Conservation (phyloP, 495 filamentous ascomycete species). For the Xanthoparmelia taractica region DNA sequence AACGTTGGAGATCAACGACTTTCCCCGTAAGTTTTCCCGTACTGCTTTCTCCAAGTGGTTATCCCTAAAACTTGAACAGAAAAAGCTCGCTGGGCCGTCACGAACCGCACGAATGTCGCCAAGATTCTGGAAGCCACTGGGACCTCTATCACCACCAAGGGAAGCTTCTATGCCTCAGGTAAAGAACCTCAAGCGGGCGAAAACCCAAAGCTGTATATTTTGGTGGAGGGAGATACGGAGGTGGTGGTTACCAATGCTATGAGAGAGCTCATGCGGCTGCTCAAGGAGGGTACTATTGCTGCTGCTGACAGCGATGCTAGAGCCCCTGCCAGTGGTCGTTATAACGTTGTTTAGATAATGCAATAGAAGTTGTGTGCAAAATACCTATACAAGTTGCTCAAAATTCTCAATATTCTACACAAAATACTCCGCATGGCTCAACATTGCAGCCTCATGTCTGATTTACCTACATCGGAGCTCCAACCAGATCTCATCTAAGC, state of each 20-base stretch:
- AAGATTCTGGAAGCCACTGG: slow-evolving; percentile 94
- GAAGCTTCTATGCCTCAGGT: slow-evolving; percentile 74
- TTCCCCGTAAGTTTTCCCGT: slow-evolving; percentile 59
- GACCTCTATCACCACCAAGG: slow-evolving; percentile 96
- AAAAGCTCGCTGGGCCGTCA: slow-evolving; percentile 98
- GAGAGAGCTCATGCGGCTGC: slow-evolving; percentile 75
- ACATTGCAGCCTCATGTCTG: not conserved
- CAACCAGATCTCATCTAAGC: not conserved
- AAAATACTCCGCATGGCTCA: too few species aligned
- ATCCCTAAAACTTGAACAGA: slow-evolving; percentile 43
- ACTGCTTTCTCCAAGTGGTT: slow-evolving; percentile 7
- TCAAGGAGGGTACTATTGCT: slow-evolving; percentile 88
- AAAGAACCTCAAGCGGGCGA: slow-evolving; percentile 68
- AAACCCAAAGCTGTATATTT: slow-evolving; percentile 87
- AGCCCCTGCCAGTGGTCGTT: slow-evolving; percentile 74
- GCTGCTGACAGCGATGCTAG: slow-evolving; percentile 77
- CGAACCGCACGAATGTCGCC: slow-evolving; percentile 96
- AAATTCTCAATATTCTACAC: too few species aligned
- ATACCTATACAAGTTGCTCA: too few species aligned
- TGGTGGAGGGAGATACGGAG: slow-evolving; percentile 96
- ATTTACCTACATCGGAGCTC: not conserved
- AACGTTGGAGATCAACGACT: slow-evolving; percentile 97
- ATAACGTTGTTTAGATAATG: slow-evolving; percentile 65
- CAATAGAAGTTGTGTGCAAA: not conserved
- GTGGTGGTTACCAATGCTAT: slow-evolving; percentile 85